Evolutionary conservation across 2,329 filamentous ascomycete genomes (phyloP), one percentile per base, ranked within the genome.

Genomic region (Calonectria crousiana): DNA sequence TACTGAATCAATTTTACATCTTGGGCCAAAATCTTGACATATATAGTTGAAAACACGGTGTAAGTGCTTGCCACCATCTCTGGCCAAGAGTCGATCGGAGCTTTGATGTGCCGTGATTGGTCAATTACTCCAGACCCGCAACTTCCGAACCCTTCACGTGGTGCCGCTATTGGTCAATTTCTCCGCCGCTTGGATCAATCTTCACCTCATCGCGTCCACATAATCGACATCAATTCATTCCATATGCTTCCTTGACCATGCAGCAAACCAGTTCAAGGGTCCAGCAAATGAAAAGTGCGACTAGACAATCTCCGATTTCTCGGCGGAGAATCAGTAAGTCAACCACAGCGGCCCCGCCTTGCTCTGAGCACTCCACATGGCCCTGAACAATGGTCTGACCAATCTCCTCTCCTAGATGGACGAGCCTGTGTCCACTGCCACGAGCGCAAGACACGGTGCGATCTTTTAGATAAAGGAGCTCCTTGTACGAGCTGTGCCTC

Each of bases 261-360:
- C 56, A 41, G 16, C n/a, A 34, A 8, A 28, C n/a, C 16, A 26
- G 10, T 41, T 41, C 56, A 23, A 16, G 36, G 26, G 16, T 16
- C 36, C n/a, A 28, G n/a, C 13, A 9, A 1, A 36, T 36, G 32
- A 18, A 28, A 3, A 18, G 14, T n/a, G 26, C n/a, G 1, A 10
- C 6, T 26, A 34, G 6, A 10, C 16, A 28, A 41, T 62, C 34
- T 6, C 36, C 16, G 16, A 13, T 28, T 11, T 26, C 34, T 41
- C 23, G 34, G n/a, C 56, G 56, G 34, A 62, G 56, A 41, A 62
- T 62, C 18, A 62, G 56, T 62, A 41, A 62, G 56, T 62, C 13
- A 9, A 13, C 34, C 36, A 6, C 11, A 14, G 6, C 56, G 5
- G 30, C 23, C 36, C 52, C 20, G 28, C 9, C 8, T 2, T 23